Evolutionary conservation across 441 rosid species (phyloP).

Genomic region (Theobroma grandiflorum): DNA sequence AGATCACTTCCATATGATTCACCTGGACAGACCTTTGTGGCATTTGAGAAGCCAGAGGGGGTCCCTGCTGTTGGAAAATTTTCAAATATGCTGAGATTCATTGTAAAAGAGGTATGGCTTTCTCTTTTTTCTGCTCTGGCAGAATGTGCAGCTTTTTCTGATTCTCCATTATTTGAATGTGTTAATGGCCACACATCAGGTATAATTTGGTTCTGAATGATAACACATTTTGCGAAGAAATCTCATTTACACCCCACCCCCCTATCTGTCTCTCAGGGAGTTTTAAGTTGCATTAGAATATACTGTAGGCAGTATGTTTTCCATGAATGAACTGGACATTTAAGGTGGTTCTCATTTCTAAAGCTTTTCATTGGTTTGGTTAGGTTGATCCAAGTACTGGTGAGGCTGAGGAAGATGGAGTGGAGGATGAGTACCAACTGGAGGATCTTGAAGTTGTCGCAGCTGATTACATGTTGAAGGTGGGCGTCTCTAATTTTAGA

Average conservation of each 20-base stretch:
- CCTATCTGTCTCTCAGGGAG: neutral
- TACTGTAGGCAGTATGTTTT: neutral
- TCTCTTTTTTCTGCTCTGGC: neutral
- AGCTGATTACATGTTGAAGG: slow-evolving; percentile 89
- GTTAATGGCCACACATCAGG: neutral
- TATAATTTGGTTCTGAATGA: neutral
- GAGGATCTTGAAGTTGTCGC: slow-evolving; percentile 95
- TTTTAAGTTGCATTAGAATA: slow-evolving; percentile 14
- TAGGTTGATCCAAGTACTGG: slow-evolving; percentile 95
- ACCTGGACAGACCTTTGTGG: slow-evolving; percentile 88
- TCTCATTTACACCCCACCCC: neutral
- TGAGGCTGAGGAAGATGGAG: slow-evolving; percentile 93
- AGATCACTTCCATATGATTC: slow-evolving; percentile 91
- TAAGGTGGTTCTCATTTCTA: neutral
- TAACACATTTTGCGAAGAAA: neutral
- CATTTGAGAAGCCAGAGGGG: slow-evolving; percentile 90
- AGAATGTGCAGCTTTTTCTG: neutral
- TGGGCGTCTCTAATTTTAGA: slow-evolving; percentile 85
- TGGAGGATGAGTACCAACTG: slow-evolving; percentile 96
- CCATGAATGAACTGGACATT: neutral
- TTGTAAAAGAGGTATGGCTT: slow-evolving; percentile 82
- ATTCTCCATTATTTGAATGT: neutral
- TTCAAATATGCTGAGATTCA: slow-evolving; percentile 83
- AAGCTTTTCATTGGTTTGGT: slow-evolving; percentile 18
- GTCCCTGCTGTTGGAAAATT: slow-evolving; percentile 87